These are phyloP conservation scores for Cladosporium sp. DNA, from an alignment of 2,329 filamentous ascomycete species.

Conservation along the genomic window DNA sequence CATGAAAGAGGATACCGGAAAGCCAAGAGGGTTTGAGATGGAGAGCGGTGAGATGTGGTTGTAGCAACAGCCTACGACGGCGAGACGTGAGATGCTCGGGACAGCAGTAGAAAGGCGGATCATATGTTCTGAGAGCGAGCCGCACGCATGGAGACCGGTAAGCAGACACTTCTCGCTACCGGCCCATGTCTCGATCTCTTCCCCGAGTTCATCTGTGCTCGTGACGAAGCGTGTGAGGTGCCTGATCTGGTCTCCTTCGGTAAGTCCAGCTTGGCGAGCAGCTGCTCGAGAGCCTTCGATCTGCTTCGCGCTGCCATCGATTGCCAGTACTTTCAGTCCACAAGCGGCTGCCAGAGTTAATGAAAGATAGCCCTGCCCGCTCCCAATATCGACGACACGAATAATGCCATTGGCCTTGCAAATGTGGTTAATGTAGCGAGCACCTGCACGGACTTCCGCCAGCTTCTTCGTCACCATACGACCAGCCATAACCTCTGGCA, in stretches of 20 bases:
- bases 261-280: slow-evolving; percentile 12
- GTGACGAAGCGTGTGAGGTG: slow-evolving; percentile 13
- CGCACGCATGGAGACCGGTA: slow-evolving; percentile 15
- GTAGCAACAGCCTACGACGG: slow-evolving; percentile 16
- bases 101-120: slow-evolving; percentile 10
- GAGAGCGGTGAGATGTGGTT: slow-evolving; percentile 14
- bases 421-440: slow-evolving; percentile 14
- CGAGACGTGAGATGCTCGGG: slow-evolving; percentile 5
- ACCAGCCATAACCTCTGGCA: slow-evolving; percentile 6
- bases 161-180: slow-evolving; percentile 13
- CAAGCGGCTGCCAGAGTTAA: slow-evolving; percentile 13
- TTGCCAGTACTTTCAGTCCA: slow-evolving; percentile 13
- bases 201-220: not conserved
- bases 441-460: slow-evolving; percentile 13
- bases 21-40: slow-evolving; percentile 6
- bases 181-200: slow-evolving; percentile 12
- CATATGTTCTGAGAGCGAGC: slow-evolving; percentile 16
- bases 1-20: slow-evolving; percentile 16
- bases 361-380: slow-evolving; percentile 16
- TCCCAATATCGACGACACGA: slow-evolving; percentile 15
- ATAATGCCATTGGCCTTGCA: slow-evolving; percentile 13
- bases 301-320: slow-evolving; percentile 16
- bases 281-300: slow-evolving; percentile 15
- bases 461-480: slow-evolving; percentile 17
- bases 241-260: slow-evolving; percentile 13